Evolutionary conservation across 805 yeast genomes (phyloP).

Genomic region (Schizosaccharomyces cryophilus): DNA sequence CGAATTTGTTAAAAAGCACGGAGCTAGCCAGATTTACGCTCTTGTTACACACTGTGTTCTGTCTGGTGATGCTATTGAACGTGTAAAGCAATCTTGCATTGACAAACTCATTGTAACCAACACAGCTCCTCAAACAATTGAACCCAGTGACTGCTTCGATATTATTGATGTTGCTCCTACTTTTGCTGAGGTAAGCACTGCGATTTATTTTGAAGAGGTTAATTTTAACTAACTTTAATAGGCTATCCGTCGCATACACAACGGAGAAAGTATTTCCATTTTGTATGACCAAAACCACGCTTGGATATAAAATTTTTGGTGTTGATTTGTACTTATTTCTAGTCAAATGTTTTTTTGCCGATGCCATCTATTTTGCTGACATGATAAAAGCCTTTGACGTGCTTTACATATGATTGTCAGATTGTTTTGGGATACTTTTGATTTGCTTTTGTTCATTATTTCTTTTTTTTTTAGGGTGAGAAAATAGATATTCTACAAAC

Average conservation of each 20-base stretch:
- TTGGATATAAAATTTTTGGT: neutral
- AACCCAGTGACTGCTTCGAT: conserved; percentile 8
- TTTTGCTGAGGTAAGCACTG: conserved; percentile 42
- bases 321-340: neutral
- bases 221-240: neutral
- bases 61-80: conserved; percentile 66
- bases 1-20: conserved; percentile 70
- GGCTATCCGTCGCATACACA: conserved; percentile 67
- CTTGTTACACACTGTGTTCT: conserved; percentile 81
- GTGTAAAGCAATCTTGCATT: conserved; percentile 41
- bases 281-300: conserved; percentile 31
- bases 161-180: conserved; percentile 71
- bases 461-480: too few species aligned
- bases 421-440: too few species aligned
- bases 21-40: conserved; percentile 68
- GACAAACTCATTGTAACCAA: conserved; percentile 77
- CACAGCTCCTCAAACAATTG: conserved; percentile 49
- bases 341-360: neutral
- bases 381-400: too few species aligned
- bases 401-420: too few species aligned
- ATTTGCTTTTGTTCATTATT: too few species aligned
- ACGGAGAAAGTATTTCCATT: conserved; percentile 89
- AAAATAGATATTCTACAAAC: too few species aligned
- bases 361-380: neutral
- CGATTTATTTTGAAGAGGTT: neutral